Conservation (phyloP, 805 yeast species). For the Torulaspora quercuum region DNA sequence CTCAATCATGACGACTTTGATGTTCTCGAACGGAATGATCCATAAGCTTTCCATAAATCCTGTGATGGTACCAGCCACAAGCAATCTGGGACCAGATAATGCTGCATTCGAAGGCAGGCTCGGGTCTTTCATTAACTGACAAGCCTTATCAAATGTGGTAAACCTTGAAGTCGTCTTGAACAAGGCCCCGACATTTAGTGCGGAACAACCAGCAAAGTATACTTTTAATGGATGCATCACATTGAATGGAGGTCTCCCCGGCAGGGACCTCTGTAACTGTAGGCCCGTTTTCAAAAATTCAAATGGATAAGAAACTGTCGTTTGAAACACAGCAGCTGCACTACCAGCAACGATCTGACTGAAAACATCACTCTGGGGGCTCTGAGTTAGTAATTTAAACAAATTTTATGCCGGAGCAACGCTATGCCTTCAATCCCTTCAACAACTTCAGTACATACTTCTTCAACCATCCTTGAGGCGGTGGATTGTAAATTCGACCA, state of each 20-base stretch:
- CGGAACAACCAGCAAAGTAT: constrained; percentile 61
- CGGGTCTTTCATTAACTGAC: constrained; percentile 48
- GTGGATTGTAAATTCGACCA: too few relatives aligned
- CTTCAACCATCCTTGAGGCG: constrained; percentile 6
- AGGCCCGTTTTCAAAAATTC: constrained; percentile 64
- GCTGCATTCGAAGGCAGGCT: constrained; percentile 54
- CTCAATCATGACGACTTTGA: constrained; percentile 78
- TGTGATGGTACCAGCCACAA: constrained; percentile 79
- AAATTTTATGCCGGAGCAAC: too few relatives aligned
- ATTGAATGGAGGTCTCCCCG: constrained; percentile 35
- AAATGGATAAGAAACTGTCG: constrained; percentile 65
- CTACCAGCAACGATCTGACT: constrained; percentile 31
- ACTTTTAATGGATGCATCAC: constrained; percentile 36
- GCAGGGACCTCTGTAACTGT: constrained; percentile 50
- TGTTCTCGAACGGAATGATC: constrained; percentile 87
- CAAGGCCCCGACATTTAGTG: constrained; percentile 70
- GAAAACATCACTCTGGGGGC: constrained; percentile 10
- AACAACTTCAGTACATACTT: constrained; percentile 15
- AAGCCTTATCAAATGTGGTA: constrained; percentile 68
- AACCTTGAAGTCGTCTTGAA: constrained; percentile 72
- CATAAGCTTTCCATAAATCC: constrained; percentile 78
- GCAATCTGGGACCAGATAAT: constrained; percentile 73
- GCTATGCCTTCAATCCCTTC: too few relatives aligned
- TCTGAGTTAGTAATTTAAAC: constrained; percentile 10
- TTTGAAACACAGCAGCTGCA: constrained; percentile 59